Evolutionary conservation across 169 alveolate genomes (phyloP), one percentile per base, ranked within the genome.

Genomic region (Plasmodium reichenowi): DNA sequence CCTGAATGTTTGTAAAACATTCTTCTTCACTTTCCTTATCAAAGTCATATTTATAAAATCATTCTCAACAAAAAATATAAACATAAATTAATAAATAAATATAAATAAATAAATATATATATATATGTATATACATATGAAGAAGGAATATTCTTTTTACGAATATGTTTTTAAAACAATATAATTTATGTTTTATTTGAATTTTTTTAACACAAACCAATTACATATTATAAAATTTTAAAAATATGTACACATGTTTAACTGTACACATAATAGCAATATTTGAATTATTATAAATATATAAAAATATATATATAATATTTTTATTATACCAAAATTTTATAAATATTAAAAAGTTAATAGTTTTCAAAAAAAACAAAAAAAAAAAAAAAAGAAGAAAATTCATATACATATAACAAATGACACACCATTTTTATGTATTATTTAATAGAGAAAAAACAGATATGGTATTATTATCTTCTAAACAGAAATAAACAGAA

Each of bases 1-100:
- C 47, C 70, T 83, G 38, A 83, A 83, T 6, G 91, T 83, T 59
- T 83, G 91, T 38, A 83, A 60, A 72, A 83, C 91, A 32, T 83
- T 83, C 43, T 60, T 56, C 64, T 68, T 83, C 32, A 83, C 91
- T 83, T 47, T 83, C 22, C 91, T 68, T 52, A 83, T 50, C 5
- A 83, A 50, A 4, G 91, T 70, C 91, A 83, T 83, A 50, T 29
- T 83, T 24, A 20, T 3, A 48, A 58, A 38, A 20, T 43, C 7
- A 56, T 29, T 15, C 83, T 48, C 24, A 17, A 72, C 17, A 0
- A 29, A 72, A 59, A 56, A 10, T 15, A 56, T 56, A 56, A 56
- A 56, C 2, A 17, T 15, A 15, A 48, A 48, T 48, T 0, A 50
- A 50, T 12, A 50, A 50, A 50, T 12, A 26, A 26, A 26, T 26